Evolutionary conservation across 2,329 filamentous ascomycete species (phyloP).

Genomic region (Diaporthe ampelina): DNA sequence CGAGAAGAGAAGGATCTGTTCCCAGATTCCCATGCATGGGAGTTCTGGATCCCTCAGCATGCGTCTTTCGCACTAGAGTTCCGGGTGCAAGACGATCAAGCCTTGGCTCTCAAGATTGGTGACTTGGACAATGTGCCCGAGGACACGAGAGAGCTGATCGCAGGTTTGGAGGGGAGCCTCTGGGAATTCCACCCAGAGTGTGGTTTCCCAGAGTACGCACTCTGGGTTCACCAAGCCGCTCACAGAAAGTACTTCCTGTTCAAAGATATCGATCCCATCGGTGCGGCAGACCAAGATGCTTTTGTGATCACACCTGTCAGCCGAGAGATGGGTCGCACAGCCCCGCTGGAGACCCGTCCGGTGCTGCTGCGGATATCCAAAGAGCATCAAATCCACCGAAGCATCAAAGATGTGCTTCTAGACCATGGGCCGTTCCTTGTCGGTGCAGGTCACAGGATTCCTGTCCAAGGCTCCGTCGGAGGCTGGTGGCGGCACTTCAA

Average conservation of each 20-base stretch:
- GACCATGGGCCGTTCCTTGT: neutral
- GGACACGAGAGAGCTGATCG: neutral
- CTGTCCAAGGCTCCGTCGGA: neutral
- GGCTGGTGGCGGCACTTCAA: slow-evolving; percentile 30
- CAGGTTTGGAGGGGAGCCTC: neutral
- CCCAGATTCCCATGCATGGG: slow-evolving; percentile 31
- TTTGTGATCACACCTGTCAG: slow-evolving; percentile 48
- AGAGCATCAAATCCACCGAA: slow-evolving; percentile 28
- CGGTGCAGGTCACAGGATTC: neutral
- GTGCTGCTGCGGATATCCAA: slow-evolving; percentile 37
- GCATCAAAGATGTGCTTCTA: slow-evolving; percentile 8
- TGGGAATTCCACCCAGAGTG: slow-evolving; percentile 45
- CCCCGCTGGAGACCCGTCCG: slow-evolving; percentile 26
- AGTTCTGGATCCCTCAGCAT: slow-evolving; percentile 27
- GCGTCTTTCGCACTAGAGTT: slow-evolving; percentile 9
- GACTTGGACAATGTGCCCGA: neutral
- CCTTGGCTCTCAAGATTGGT: slow-evolving; percentile 11
- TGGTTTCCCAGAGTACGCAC: slow-evolving; percentile 49
- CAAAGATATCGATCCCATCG: slow-evolving; percentile 48
- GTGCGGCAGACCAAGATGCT: slow-evolving; percentile 45
- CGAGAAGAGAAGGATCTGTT: neutral
- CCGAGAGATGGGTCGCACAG: slow-evolving; percentile 40
- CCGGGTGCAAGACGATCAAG: neutral
- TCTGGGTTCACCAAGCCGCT: slow-evolving; percentile 42
- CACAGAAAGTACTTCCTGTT: slow-evolving; percentile 47